A percentile compares a stretch with the other conserved stretches of the same genome.
Evolutionary conservation across 2,329 filamentous ascomycete genomes (phyloP).

Genomic region (Cryphonectria carpinicola): DNA sequence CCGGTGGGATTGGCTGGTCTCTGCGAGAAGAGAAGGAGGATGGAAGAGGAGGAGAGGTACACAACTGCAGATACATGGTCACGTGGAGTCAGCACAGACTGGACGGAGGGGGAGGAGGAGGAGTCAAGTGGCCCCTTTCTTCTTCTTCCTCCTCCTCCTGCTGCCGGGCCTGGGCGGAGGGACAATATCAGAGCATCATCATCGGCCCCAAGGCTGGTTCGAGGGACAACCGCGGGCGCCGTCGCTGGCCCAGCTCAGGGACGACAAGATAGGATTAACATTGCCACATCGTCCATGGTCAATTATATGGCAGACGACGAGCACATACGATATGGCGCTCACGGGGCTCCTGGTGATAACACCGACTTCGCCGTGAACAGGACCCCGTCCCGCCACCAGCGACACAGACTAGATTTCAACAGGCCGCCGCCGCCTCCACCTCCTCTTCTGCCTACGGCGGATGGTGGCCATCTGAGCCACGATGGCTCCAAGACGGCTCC

Average conservation of each 20-base stretch:
- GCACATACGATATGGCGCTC: slow-evolving; percentile 14
- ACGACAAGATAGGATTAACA: slow-evolving; percentile 14
- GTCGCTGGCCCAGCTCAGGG: background rate
- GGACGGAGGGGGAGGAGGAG: slow-evolving; percentile 27
- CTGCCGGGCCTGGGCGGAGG: slow-evolving; percentile 15
- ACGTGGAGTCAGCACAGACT: slow-evolving; percentile 37
- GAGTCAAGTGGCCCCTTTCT: slow-evolving; percentile 18
- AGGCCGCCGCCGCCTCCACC: slow-evolving; percentile 44
- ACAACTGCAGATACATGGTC: slow-evolving; percentile 27
- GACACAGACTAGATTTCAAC: slow-evolving; percentile 46
- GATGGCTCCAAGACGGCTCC: slow-evolving; percentile 40
- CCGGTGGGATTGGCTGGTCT: slow-evolving; percentile 28
- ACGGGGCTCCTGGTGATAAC: background rate
- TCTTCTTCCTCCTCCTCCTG: slow-evolving; percentile 7
- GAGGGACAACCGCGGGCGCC: slow-evolving; percentile 3
- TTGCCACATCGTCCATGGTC: slow-evolving; percentile 22
- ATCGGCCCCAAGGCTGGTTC: background rate
- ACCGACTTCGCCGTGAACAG: slow-evolving; percentile 4
- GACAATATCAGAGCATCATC: slow-evolving; percentile 14
- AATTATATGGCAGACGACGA: slow-evolving; percentile 20
- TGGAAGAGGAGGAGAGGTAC: slow-evolving; percentile 33
- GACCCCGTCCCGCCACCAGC: slow-evolving; percentile 22
- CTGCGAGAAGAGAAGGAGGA: slow-evolving; percentile 23
- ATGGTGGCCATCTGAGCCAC: slow-evolving; percentile 57
- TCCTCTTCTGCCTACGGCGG: slow-evolving; percentile 42